These are phyloP conservation scores for Cladosporium sphaerospermum DNA, from an alignment of 2,329 filamentous ascomycete species.

Conservation along the genomic window DNA sequence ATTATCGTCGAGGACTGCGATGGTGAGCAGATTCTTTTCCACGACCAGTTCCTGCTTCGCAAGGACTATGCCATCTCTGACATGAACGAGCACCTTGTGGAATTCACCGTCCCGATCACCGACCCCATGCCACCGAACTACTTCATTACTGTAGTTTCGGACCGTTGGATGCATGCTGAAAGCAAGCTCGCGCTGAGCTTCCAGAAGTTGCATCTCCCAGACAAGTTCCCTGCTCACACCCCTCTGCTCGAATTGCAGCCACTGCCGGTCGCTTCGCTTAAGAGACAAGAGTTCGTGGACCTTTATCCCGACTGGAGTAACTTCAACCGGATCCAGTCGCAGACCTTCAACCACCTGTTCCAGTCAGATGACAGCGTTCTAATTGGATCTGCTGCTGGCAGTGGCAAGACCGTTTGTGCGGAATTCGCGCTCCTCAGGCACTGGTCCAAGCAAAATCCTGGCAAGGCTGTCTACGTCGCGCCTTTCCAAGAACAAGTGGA, in stretches of 20 bases:
- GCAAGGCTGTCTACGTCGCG: conserved; percentile 86
- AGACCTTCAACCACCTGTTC: conserved; percentile 91
- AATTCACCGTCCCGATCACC: conserved; percentile 92
- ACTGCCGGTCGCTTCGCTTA: conserved; percentile 80
- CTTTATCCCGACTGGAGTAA: conserved; percentile 78
- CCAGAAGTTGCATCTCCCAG: conserved; percentile 86
- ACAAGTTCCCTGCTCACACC: conserved; percentile 92
- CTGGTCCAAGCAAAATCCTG: conserved; percentile 66
- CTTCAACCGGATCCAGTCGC: conserved; percentile 97
- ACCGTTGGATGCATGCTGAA: conserved; percentile 98
- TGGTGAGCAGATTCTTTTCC: conserved; percentile 89
- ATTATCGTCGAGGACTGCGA: conserved; percentile 96
- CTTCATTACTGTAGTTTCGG: conserved; percentile 90
- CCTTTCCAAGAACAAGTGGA: conserved; percentile 93
- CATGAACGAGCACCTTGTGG: conserved; percentile 86
- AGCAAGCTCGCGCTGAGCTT: conserved; percentile 90
- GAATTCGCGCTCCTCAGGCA: conserved; percentile 88
- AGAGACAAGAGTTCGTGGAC: conserved; percentile 72
- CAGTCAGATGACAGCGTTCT: conserved; percentile 91
- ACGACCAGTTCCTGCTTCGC: conserved; percentile 87
- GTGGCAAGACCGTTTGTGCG: conserved; percentile 93
- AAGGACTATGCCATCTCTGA: conserved; percentile 82
- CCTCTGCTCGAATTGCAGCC: conserved; percentile 87
- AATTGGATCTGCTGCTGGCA: conserved; percentile 84
- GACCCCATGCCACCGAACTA: conserved; percentile 99